Base-by-base conservation (phyloP, 192 early-diverging fungal genomes). In the Backusella psychrophila region DNA sequence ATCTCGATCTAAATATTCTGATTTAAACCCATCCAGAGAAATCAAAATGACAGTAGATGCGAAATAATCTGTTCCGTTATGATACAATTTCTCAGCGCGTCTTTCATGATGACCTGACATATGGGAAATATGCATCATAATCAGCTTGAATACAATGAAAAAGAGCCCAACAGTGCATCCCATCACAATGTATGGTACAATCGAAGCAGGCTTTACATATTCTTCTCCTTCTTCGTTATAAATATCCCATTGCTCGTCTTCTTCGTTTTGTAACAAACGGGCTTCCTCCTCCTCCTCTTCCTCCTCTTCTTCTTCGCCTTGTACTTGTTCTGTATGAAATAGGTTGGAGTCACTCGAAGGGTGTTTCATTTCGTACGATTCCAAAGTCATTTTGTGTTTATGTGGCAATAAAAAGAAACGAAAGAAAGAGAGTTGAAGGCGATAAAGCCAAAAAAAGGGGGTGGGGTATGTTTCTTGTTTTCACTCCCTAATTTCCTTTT, bases 1-100 rank as follows among this genome's bases (percentile, higher is more conserved):
- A 0, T 87, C 88, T 42, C 92, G 85, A 42, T 85, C 81, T 33
- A 98, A 77, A 79, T 96, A 98, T 72, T 95, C 93, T 33, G 91
- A 85, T 41, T 94, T 85, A 80, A 94, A 90, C 38, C 95, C 95
- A 80, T 98, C 96, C 11, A 95, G 85, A 9, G 94, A 96, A 19
- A 98, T 72, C 31, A 97, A 80, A 35, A 97, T 87, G 4, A 94
- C 82, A 6, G 90, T 92, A 17, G 87, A 81, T 36, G 79, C 82
- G 83, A 91, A 93, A 46, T 78, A 76, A 68, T 91, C 89, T 17
- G 92, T 90, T 23, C 92, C 92, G 78, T 93, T 93, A 21, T 70
- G 80, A 34, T 56, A 74, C 53, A 93, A 77, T 14, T 46, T 38
- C 11, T 71, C 69, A 4, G 69, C 39, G 15, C 26, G 39, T 29